These are phyloP conservation scores for Quercus robur DNA, from an alignment of 306 rosid species.

Conservation along the genomic window DNA sequence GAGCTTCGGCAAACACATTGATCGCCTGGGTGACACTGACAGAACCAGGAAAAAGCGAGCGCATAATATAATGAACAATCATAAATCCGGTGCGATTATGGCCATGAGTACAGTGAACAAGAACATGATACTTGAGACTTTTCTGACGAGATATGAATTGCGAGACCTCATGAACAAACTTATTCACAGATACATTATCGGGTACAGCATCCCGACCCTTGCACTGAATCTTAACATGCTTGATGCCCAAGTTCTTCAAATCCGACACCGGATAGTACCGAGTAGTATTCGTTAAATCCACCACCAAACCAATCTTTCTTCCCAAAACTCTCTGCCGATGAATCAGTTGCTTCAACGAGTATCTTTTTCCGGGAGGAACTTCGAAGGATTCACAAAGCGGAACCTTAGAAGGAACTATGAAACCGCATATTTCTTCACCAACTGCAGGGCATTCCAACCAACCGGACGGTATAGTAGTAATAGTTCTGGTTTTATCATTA, in stretches of 20 bases:
- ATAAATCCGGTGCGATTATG: constrained; percentile 98
- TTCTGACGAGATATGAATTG: constrained; percentile 82
- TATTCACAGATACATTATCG: constrained; percentile 80
- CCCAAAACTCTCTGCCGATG: constrained; percentile 87
- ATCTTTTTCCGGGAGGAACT: constrained; percentile 89
- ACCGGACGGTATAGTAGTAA: constrained; percentile 18
- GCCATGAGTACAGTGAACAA: constrained; percentile 98
- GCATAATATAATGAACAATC: constrained; percentile 92
- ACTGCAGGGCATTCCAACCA: constrained; percentile 91
- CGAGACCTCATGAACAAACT: constrained; percentile 82
- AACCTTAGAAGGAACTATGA: constrained; percentile 96
- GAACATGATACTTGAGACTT: constrained; percentile 69
- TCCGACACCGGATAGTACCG: constrained; percentile 81
- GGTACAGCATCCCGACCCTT: constrained; percentile 96
- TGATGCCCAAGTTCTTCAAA: constrained; percentile 89
- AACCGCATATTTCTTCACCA: constrained; percentile 68
- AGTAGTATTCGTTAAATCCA: constrained; percentile 86
- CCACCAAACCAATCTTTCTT: constrained; percentile 97
- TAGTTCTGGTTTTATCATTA: too few relatives aligned
- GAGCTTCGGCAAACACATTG: constrained; percentile 74
- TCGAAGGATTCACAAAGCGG: constrained; percentile 79
- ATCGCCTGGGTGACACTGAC: constrained; percentile 70
- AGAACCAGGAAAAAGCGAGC: constrained; percentile 50
- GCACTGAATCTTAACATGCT: constrained; percentile 96
- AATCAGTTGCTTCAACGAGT: constrained; percentile 94